phyloP scores from a whole-genome alignment of 441 rosid species.

The Croton laevigatus region DNA sequence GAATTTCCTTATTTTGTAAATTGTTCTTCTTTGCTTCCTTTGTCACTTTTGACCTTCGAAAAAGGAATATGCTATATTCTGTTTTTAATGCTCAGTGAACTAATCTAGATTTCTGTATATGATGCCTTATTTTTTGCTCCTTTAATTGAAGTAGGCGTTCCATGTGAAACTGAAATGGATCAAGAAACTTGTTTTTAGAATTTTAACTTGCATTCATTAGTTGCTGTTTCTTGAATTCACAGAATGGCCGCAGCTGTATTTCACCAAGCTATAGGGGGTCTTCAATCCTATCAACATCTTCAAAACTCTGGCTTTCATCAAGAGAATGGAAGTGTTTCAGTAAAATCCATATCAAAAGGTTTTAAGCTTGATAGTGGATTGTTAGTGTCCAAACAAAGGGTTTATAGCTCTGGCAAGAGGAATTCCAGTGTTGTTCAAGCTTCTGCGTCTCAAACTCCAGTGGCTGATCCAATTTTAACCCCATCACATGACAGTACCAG shows the following conservation, averaged over 20 bases:
- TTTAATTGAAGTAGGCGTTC: conserved; percentile 3
- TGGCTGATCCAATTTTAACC: conserved; percentile 51
- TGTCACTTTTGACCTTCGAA: background rate
- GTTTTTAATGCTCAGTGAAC: background rate
- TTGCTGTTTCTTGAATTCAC: conserved; percentile 27
- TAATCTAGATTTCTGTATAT: background rate
- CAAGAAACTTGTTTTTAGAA: background rate
- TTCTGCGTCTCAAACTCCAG: conserved; percentile 53
- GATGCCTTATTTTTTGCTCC: background rate
- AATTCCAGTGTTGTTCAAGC: conserved; percentile 40
- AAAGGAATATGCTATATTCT: conserved; percentile 16
- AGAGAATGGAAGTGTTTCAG: conserved; percentile 29
- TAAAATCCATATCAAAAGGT: conserved; percentile 30
- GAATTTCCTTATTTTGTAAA: conserved; percentile 5
- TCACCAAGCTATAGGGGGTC: conserved; percentile 40
- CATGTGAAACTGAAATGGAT: background rate
- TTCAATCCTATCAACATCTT: conserved; percentile 32
- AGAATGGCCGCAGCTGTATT: conserved; percentile 59
- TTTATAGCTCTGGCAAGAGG: conserved; percentile 29
- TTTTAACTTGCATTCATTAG: background rate
- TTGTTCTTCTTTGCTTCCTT: background rate
- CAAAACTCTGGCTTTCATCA: conserved; percentile 26
- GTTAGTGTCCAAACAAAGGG: conserved; percentile 25
- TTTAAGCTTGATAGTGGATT: conserved; percentile 35
- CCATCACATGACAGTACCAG: conserved; percentile 39